Evolutionary conservation across 495 filamentous ascomycete genomes (phyloP).

Genomic region (Amniculicola lignicola): DNA sequence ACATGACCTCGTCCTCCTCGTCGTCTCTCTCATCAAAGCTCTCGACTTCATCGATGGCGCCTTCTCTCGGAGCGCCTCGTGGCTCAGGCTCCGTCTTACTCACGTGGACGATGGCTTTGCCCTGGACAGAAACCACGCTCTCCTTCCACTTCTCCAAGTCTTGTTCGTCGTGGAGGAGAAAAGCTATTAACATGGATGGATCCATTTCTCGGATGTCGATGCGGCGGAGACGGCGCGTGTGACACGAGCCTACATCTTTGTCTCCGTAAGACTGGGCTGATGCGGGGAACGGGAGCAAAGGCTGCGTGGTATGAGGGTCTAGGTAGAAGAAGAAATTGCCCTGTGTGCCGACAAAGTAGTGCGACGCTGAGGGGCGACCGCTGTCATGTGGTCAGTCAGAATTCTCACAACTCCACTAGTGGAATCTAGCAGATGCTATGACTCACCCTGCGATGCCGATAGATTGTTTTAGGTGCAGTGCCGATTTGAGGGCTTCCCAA

Average conservation of each 20-base stretch:
- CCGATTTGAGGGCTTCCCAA: slow-evolving; percentile 78
- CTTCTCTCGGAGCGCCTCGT: slow-evolving; percentile 52
- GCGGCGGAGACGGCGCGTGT: slow-evolving; percentile 78
- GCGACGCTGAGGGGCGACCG: slow-evolving; percentile 88
- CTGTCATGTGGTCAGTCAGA: slow-evolving; percentile 44
- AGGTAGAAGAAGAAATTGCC: slow-evolving; percentile 87
- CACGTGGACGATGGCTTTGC: slow-evolving; percentile 83
- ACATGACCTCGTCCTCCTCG: slow-evolving; percentile 25
- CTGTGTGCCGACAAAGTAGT: slow-evolving; percentile 97
- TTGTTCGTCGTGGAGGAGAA: slow-evolving; percentile 74
- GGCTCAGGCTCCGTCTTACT: slow-evolving; percentile 61
- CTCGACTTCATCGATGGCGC: slow-evolving; percentile 87
- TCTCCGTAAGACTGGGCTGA: slow-evolving; percentile 54
- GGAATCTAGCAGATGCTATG: not conserved
- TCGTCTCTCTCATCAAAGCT: slow-evolving; percentile 72
- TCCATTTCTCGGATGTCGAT: slow-evolving; percentile 92
- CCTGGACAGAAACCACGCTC: slow-evolving; percentile 62
- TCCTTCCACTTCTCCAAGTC: slow-evolving; percentile 84
- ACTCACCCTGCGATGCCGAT: slow-evolving; percentile 93
- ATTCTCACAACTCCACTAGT: not conserved
- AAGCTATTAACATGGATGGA: slow-evolving; percentile 97
- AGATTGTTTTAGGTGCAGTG: slow-evolving; percentile 80
- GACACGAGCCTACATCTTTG: slow-evolving; percentile 78
- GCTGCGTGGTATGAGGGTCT: slow-evolving; percentile 82
- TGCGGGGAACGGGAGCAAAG: slow-evolving; percentile 57